phyloP scores from a whole-genome alignment of 345 rosid genomes.

The Pistacia integerrima region DNA sequence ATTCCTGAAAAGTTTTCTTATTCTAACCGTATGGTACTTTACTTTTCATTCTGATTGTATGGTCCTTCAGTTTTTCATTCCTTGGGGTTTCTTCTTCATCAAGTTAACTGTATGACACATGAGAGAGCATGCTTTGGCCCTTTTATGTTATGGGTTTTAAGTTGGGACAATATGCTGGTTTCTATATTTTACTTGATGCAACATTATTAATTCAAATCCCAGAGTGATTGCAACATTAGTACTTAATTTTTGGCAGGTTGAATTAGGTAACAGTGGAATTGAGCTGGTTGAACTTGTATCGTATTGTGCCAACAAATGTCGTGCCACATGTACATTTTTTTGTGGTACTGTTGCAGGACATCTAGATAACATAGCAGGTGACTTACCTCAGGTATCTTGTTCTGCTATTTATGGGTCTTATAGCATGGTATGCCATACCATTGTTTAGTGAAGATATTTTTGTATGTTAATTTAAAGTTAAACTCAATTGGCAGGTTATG shows the following conservation, averaged over 20 bases:
- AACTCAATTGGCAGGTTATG: constrained; percentile 51
- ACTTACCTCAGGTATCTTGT: constrained; percentile 55
- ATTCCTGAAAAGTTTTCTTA: background rate
- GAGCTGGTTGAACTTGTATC: constrained; percentile 67
- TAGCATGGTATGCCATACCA: background rate
- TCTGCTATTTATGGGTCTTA: constrained; percentile 14
- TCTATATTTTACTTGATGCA: background rate
- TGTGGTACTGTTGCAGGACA: constrained; percentile 51
- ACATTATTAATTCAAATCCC: background rate
- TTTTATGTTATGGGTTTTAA: constrained; percentile 1
- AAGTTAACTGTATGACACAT: constrained; percentile 1
- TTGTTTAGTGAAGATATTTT: constrained; percentile 25
- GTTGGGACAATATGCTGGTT: constrained; percentile 2
- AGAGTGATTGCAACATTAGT: background rate
- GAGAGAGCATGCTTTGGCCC: background rate
- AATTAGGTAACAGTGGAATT: constrained; percentile 31
- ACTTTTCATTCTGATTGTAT: background rate
- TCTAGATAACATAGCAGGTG: constrained; percentile 46
- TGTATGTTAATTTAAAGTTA: constrained; percentile 23
- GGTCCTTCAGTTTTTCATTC: background rate
- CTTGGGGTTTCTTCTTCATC: constrained; percentile 1
- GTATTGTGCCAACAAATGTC: constrained; percentile 72
- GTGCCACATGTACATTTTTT: constrained; percentile 41
- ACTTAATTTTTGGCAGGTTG: constrained; percentile 49
- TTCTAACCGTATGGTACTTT: background rate